Evolutionary conservation across 2,329 filamentous ascomycete species (phyloP), one percentile per base, ranked within the genome.

Genomic region (Ceratocystis albifundus): DNA sequence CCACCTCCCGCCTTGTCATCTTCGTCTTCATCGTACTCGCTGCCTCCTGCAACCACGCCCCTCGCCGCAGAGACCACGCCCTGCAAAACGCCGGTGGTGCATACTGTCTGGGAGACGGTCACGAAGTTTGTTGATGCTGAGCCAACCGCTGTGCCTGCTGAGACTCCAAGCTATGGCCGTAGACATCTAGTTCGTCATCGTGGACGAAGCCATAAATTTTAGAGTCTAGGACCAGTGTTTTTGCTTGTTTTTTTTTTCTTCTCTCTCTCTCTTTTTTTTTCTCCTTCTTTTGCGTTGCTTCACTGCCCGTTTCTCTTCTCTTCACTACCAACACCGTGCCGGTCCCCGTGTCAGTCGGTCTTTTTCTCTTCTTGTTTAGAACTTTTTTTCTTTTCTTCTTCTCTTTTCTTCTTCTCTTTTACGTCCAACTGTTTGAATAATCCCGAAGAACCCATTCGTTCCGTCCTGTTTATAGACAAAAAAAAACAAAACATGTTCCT

Each of bases 61-160:
- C 17, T 36, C 1, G 6, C 62, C 17, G 44, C 25, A 12, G 64
- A 66, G 44, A 53, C 65, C 32, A 71, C 67, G 30, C 68, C 70
- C 61, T 73, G 72, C 64, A 69, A 70, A 28, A 69, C 73, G 67
- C 74, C 71, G 55, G 70, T 70, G 48, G 72, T 72, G 66, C 59
- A 22, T 15, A 80, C 77, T 28, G 74, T 80, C 64, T 79, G 74
- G 71, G 74, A 79, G 70, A 79, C 79, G 1, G 75, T 80, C 12
- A 80, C 79, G 8, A 75, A 80, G 32, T 81, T 75, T 30, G 73
- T 70, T 10, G 70, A 68, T 32, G 73, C 61, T 6, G 62, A 57
- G 28, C 44, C 32, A n/a, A 46, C 64, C 28, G 55, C 63, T 10
- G 62, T 64, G 50, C 30, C 63, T 48, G 17, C 10, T 20, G 48